Evolutionary conservation across 768 basidiomycete species (phyloP).

Genomic region (Dioszegia hungarica): DNA sequence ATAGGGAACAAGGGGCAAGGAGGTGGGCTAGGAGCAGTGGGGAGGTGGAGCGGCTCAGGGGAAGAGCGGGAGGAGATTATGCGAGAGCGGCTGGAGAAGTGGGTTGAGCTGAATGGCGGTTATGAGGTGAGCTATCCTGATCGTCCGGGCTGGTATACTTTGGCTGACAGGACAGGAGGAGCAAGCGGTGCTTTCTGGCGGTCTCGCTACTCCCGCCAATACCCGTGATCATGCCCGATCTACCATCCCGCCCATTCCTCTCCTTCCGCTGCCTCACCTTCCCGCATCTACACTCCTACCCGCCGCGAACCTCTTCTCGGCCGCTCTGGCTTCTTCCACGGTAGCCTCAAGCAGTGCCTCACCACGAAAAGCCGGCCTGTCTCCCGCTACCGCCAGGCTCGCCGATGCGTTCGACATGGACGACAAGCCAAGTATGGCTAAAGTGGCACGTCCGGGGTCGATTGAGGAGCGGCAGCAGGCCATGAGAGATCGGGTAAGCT

Average conservation of each 20-base stretch:
- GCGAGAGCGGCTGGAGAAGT: slow-evolving; percentile 33
- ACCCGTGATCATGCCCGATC: slow-evolving; percentile 15
- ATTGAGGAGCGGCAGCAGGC: slow-evolving; percentile 42
- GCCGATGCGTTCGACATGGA: slow-evolving; percentile 34
- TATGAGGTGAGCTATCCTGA: slow-evolving; percentile 26
- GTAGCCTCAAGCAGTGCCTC: slow-evolving; percentile 5
- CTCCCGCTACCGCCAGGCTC: slow-evolving; percentile 15
- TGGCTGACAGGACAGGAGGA: neutral
- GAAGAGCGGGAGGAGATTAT: slow-evolving; percentile 35
- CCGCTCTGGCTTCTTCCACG: slow-evolving; percentile 12
- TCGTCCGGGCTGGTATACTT: too few relatives aligned
- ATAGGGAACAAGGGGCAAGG: slow-evolving; percentile 41
- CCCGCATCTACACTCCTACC: slow-evolving; percentile 27
- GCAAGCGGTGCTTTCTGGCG: neutral
- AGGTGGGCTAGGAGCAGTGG: slow-evolving; percentile 42
- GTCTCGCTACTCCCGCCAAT: slow-evolving; percentile 33
- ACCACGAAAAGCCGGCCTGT: slow-evolving; percentile 10
- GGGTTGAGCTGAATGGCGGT: slow-evolving; percentile 41
- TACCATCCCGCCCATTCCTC: slow-evolving; percentile 36
- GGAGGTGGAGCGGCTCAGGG: slow-evolving; percentile 43
- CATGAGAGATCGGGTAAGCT: slow-evolving; percentile 43
- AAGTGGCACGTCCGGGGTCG: slow-evolving; percentile 27
- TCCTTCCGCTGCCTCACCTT: slow-evolving; percentile 34
- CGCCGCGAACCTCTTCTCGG: slow-evolving; percentile 18
- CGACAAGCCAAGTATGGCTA: slow-evolving; percentile 17